Percentiles rank a stretch among this genome's conserved stretches.
phyloP scores from a whole-genome alignment of 495 filamentous ascomycete genomes.

The Pseudevernia furfuracea region DNA sequence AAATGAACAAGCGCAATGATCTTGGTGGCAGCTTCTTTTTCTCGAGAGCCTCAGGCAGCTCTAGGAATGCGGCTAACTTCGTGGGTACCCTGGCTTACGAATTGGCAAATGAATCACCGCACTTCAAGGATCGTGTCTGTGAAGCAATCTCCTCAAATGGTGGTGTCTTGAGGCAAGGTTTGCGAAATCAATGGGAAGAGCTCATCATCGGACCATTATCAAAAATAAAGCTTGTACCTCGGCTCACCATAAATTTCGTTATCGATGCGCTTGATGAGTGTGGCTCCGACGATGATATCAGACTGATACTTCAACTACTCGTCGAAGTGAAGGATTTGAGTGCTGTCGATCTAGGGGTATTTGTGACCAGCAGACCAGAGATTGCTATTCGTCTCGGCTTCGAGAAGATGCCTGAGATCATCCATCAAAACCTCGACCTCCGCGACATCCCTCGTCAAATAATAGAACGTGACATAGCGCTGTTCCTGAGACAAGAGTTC shows the following conservation, averaged over 20 bases:
- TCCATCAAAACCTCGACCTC: constrained; percentile 29
- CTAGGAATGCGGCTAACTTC: constrained; percentile 34
- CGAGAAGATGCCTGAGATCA: constrained; percentile 18
- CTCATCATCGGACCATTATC: constrained; percentile 40
- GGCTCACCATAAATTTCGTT: constrained; percentile 29
- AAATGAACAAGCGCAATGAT: constrained; percentile 8
- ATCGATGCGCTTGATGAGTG: constrained; percentile 51
- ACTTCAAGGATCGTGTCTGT: constrained; percentile 30
- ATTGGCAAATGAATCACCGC: constrained; percentile 30
- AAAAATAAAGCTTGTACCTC: neutral
- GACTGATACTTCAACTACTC: constrained; percentile 35
- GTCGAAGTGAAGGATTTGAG: constrained; percentile 20
- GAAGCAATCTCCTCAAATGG: constrained; percentile 35
- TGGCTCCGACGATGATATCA: constrained; percentile 35
- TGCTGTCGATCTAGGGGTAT: constrained; percentile 26
- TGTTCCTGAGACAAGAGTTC: constrained; percentile 29
- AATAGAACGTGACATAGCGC: constrained; percentile 28
- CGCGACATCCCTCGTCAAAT: constrained; percentile 8
- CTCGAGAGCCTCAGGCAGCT: constrained; percentile 40
- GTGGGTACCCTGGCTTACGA: constrained; percentile 42
- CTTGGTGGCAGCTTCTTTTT: constrained; percentile 47
- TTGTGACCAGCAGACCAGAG: constrained; percentile 43
- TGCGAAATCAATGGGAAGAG: constrained; percentile 42
- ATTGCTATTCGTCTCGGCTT: constrained; percentile 36
- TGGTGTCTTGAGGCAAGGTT: constrained; percentile 32